Evolutionary conservation across 2,329 filamentous ascomycete species (phyloP), one percentile per base, ranked within the genome.

Genomic region (Aspergillus sp.): DNA sequence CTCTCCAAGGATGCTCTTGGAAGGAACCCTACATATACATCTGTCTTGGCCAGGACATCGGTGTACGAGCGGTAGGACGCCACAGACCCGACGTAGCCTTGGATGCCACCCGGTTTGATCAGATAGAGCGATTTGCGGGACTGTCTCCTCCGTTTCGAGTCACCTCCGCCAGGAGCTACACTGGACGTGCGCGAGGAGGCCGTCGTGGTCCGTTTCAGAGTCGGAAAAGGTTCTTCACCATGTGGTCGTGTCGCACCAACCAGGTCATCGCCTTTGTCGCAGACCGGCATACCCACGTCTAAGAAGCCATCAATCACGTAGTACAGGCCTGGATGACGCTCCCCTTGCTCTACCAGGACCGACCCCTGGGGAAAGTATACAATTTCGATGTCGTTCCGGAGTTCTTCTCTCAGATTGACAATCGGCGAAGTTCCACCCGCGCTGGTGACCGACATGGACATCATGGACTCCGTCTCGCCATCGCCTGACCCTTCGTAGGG

Each of bases 251-350:
- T 72, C 1, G 64, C 47, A 9, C 71, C 69, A 14, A 75, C 67
- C 11, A 73, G 61, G 44, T 75, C 71, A 29, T 72, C 69, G 6
- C 60, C 75, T 43, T 83, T 79, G n/a, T 88, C 85, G 38, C 87
- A 84, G 0, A 84, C 77, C 1, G 89, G 86, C n/a, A 95, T 87
- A 56, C 91, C 91, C 41, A 97, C 92, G 64, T 99, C 94, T 32
- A 99, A 76, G 64, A 99, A 99, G 0, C 94, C 94, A 69, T 99
- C 94, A 46, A 99, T 88, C 3, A 99, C 93, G 71, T 99, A 99
- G 74, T 99, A 99, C 0, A 99, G 71, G 0, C 94, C 94, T 0
- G 94, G 94, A 62, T 95, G 96, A n/a, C 94, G 84, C 70, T 99
- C 94, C 9, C 94, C 93, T 74, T 97, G 92, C 66, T 99, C 94